Evolutionary conservation across 352 stramenopile species (phyloP).

Genomic region (Phytophthora hibernalis): DNA sequence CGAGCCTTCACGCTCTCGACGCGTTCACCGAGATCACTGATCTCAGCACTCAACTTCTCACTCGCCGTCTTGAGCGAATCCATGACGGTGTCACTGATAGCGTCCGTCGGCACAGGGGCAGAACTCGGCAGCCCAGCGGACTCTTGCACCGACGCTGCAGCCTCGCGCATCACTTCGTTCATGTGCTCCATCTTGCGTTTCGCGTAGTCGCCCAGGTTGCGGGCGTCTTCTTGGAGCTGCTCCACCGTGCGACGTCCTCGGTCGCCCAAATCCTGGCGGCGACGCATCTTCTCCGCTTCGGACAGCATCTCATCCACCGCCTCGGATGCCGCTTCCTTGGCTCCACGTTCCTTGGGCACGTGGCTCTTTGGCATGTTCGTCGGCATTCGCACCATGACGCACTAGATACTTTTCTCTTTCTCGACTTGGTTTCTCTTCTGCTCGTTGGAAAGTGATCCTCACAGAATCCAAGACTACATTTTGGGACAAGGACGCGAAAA

Average conservation of each 20-base stretch:
- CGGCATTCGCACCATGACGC: conserved; percentile 28
- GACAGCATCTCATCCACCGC: conserved; percentile 33
- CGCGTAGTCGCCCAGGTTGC: conserved; percentile 52
- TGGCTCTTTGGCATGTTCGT: conserved; percentile 34
- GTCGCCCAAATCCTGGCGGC: conserved; percentile 19
- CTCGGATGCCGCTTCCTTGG: conserved; percentile 31
- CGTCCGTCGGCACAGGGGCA: conserved; percentile 26
- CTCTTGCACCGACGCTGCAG: conserved; percentile 33
- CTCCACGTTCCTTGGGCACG: conserved; percentile 15
- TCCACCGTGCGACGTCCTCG: conserved; percentile 41
- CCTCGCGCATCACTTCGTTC: conserved; percentile 48
- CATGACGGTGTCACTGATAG: conserved; percentile 38
- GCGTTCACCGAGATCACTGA: conserved; percentile 33
- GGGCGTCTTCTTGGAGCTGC: conserved; percentile 50
- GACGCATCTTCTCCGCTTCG: conserved; percentile 36
- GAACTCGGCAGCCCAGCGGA: conserved; percentile 20
- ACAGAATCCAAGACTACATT: not conserved
- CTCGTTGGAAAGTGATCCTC: conserved; percentile 21
- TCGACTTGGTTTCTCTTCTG: conserved; percentile 15
- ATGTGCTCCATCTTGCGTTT: conserved; percentile 56
- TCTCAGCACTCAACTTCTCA: conserved; percentile 48
- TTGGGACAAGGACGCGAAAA: conserved; percentile 14
- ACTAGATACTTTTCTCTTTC: conserved; percentile 1
- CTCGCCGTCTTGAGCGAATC: conserved; percentile 41
- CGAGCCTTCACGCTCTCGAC: conserved; percentile 62